Evolutionary conservation across 2,329 filamentous ascomycete genomes (phyloP).

Genomic region (Raffaelea arxii): DNA sequence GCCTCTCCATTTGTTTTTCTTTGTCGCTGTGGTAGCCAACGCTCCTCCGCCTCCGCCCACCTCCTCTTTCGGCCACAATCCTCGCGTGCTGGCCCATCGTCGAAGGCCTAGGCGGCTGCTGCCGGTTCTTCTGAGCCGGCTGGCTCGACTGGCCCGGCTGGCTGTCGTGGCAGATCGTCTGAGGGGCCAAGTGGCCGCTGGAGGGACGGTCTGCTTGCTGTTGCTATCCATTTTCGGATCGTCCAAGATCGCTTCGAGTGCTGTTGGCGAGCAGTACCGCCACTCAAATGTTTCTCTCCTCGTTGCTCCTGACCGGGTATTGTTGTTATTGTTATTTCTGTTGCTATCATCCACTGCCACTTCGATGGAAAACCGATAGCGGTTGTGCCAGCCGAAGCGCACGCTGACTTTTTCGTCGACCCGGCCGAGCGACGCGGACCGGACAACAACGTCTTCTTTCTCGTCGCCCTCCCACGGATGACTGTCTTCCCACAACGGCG

Average conservation of each 20-base stretch:
- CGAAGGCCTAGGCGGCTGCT: no score
- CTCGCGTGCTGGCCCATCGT: no score
- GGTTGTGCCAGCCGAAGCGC: conserved; percentile 7
- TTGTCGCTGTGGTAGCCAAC: not conserved
- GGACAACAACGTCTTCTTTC: not conserved
- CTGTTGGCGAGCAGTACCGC: conserved; percentile 24
- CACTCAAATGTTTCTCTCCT: conserved; percentile 30
- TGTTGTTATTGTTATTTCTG: not conserved
- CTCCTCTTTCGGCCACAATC: no score
- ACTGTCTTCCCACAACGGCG: conserved; percentile 10
- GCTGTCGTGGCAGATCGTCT: no score
- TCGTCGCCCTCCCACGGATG: not conserved
- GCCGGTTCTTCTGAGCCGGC: no score
- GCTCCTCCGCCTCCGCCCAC: not conserved
- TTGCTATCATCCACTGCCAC: conserved; percentile 7
- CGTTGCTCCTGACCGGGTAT: not conserved
- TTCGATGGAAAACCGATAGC: conserved; percentile 22
- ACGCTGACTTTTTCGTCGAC: conserved; percentile 7
- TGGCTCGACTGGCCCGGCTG: no score
- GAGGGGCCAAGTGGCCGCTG: no score
- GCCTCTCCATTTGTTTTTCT: conserved; percentile 1
- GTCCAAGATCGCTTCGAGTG: conserved; percentile 22
- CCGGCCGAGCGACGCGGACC: not conserved
- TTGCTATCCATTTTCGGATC: no score
- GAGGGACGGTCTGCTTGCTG: no score